A percentile compares a stretch with the other conserved stretches of the same genome.
Evolutionary conservation across 2,329 filamentous ascomycete species (phyloP).

Genomic region (Stemphylium vesicarium): DNA sequence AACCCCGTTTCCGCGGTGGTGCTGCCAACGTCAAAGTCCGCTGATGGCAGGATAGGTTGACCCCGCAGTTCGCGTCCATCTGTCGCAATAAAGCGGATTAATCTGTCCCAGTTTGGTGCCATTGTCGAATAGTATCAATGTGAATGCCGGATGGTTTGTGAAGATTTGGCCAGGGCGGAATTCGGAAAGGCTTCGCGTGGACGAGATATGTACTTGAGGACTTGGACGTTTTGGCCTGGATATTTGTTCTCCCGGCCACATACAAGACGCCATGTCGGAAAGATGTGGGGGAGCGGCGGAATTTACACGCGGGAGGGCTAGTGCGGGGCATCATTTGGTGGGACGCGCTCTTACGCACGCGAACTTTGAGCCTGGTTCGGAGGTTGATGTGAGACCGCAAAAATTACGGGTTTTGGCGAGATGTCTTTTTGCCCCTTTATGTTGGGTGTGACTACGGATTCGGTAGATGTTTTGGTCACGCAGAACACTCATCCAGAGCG

Average conservation of each 20-base stretch:
- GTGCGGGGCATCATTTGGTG: slow-evolving; percentile 6
- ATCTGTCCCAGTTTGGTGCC: slow-evolving; percentile 55
- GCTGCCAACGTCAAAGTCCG: slow-evolving; percentile 58
- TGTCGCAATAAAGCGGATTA: slow-evolving; percentile 62
- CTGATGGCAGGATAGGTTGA: slow-evolving; percentile 57
- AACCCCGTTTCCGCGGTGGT: slow-evolving; percentile 57
- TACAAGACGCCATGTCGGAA: slow-evolving; percentile 20
- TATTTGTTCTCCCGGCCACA: slow-evolving; percentile 31
- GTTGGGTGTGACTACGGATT: no score
- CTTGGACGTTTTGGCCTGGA: slow-evolving; percentile 11
- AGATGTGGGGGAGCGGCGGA: slow-evolving; percentile 20
- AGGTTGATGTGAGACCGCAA: neutral
- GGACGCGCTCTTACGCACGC: neutral
- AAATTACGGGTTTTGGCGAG: no score
- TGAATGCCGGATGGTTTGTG: neutral
- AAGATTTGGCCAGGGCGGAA: neutral
- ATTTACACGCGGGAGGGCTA: slow-evolving; percentile 6
- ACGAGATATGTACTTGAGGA: neutral
- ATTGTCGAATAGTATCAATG: slow-evolving; percentile 9
- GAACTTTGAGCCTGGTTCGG: neutral
- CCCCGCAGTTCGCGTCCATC: slow-evolving; percentile 60
- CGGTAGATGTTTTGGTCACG: no score
- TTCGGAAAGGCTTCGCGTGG: no score
- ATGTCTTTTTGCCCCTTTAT: no score
- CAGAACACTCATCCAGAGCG: no score